Base-by-base conservation (phyloP, 1,284 basidiomycete genomes). In the Melampsora americana region DNA sequence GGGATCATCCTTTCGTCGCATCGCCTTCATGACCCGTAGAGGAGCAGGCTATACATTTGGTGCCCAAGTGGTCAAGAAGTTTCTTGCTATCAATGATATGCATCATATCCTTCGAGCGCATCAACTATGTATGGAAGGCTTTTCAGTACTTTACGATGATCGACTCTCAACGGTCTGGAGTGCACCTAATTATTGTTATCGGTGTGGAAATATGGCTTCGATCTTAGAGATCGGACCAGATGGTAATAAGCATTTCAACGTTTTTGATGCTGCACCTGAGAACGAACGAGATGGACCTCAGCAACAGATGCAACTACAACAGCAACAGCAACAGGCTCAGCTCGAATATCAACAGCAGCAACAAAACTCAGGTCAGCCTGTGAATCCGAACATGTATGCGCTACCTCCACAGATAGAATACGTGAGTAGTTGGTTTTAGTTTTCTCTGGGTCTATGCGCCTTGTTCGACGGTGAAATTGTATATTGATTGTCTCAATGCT, bases 41-140 rank as follows among this genome's bases (percentile, higher is more conserved):
- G 96, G 96, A 65, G 96, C 96, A 3, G 96, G 96, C 1, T 99
- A 99, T 84, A 99, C 96, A 0, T 99, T 99, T 83, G 96, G 96
- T 75, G 92, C 94, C 0, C 92, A 94, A 46, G 95, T 99, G 66
- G 96, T 99, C n/a, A 91, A 93, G 85, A 98, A 98, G 83, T 99
- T 99, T 83, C 87, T 94, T 72, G 89, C 90, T 80, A 89, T 92
- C 70, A 99, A 99, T 85, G 88, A 90, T 79, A 97, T 99, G 94
- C 90, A 91, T 50, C 95, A 99, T 82, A 97, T 99, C 80, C 87
- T 99, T 18, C 91, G 96, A 35, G 96, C 96, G 20, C 96, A 99
- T 83, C 96, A 99, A 82, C 88, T 99, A 5, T 99, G 96, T 84
- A 98, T 99, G 96, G 96, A 99, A 84, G 96, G 96, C 1, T 99